Evolutionary conservation across 208 protist genomes (phyloP).

Genomic region (Leishmania arabica): DNA sequence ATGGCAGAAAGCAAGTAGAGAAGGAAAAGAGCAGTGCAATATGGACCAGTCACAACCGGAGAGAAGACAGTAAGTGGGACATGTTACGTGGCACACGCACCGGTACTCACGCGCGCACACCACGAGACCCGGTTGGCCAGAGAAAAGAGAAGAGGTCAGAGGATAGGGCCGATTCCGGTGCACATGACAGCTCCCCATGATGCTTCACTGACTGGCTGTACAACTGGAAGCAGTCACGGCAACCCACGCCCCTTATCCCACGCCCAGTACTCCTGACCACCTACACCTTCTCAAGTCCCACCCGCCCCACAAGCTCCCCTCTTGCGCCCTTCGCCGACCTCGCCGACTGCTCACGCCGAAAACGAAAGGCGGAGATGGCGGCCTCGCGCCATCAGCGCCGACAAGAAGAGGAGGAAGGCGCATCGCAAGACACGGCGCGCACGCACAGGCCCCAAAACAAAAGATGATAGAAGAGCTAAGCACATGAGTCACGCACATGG

Average conservation of each 20-base stretch:
- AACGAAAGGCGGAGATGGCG: not conserved
- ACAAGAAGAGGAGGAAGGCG: not conserved
- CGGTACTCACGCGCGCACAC: too few species aligned
- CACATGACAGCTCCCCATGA: not conserved
- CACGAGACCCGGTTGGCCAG: too few species aligned
- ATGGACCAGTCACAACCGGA: not conserved
- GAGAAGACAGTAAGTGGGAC: not conserved
- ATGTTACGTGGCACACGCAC: too few species aligned
- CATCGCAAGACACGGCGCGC: not conserved
- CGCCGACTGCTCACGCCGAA: not conserved
- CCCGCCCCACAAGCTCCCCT: not conserved
- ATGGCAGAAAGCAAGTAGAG: not conserved
- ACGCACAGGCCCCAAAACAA: not conserved
- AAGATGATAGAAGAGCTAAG: not conserved
- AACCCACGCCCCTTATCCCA: not conserved
- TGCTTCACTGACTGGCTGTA: not conserved
- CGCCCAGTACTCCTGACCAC: not conserved
- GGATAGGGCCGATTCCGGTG: not conserved
- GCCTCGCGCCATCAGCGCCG: not conserved
- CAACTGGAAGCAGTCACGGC: not conserved
- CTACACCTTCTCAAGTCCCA: not conserved
- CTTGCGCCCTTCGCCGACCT: not conserved
- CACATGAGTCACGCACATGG: not conserved
- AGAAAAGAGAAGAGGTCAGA: not conserved
- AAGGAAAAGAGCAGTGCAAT: not conserved